Base-by-base conservation (phyloP, 306 rosid species). In the Cicer bijugum region DNA sequence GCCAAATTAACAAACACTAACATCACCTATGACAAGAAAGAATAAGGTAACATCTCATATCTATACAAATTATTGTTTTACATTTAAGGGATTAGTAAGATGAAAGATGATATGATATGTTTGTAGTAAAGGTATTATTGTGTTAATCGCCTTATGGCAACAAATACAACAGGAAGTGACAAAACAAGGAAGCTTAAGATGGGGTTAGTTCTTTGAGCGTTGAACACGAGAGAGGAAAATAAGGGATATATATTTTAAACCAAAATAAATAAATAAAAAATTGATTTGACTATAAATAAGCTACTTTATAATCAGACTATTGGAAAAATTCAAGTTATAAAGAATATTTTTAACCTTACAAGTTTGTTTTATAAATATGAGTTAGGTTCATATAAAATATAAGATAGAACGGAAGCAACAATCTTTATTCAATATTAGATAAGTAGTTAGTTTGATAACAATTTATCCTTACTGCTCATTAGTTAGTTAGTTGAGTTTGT, bases 211-310 rank as follows among this genome's bases (percentile, higher is more conserved):
- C 55, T 75, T 74, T 42, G 40, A 69, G 75, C 91, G 90, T 84
- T 78, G 80, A 82, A 71, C 77, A 83, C 92, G 6, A 90, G 87
- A 75, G 81, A 70, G 69, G 59, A 15, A 68, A 78, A 79, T 78
- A 8, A 72, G 53, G 72, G 39, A 58, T 37, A 23, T 63, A 53
- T 72, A 17, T n/a, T 73, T 9, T 9, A 71, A 65, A 57, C 62
- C 58, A 72, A 72, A 80, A 62, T 28, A 86, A 80, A 3, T 28
- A 28, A 28, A 28, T 2, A 3, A 3, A 28, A 28, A 28, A 28
- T 28, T 3, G 1, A 28, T 0, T 28, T 28, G 5, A 28, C 5
- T 28, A 28, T 28, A 0, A 28, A 4, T 28, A 28, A 28, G 0
- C 35, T 28, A 28, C 33, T 23, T 0, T 23, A 23, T 23, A 4